Base-by-base conservation (phyloP, 768 basidiomycete species). In the Piloderma croceum region DNA sequence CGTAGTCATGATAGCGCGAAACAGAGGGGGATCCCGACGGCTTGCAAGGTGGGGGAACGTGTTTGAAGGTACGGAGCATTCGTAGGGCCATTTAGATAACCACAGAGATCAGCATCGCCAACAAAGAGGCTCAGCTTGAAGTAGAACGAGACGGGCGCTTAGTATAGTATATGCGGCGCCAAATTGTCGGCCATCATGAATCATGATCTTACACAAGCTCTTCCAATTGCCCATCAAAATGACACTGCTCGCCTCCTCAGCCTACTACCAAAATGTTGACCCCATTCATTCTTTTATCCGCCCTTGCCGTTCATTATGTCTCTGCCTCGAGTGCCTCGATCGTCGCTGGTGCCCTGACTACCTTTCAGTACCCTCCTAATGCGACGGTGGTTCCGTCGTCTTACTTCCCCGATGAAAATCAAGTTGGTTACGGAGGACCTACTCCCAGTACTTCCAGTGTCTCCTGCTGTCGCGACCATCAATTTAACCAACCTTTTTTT, bases 1-100 rank as follows among this genome's bases (percentile, higher is more conserved):
- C 67, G 60, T 83, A 84, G 59, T 87, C 83, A 61, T 85, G 84
- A 56, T 84, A 86, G 45, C 51, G 46, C 38, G 59, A 9, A 15
- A 29, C 15, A n/a, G n/a, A n/a, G n/a, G n/a, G n/a, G n/a, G n/a
- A n/a, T n/a, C n/a, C n/a, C n/a, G n/a, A n/a, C n/a, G n/a, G n/a
- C n/a, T n/a, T n/a, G n/a, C n/a, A n/a, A n/a, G n/a, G n/a, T n/a
- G n/a, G 27, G 10, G 27, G 10, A 29, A 15, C 10, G 10, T 29
- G 27, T 29, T 29, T 29, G 27, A 9, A 29, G 27, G 27, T 9
- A 29, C 27, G 27, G 9, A 29, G 27, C 9, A 9, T 9, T 29
- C 27, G 27, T 29, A 29, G 15, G 27, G 27, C 27, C 27, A 29
- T 29, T 29, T 29, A 9, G 27, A 9, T 15, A 15, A 29, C 27